Base-by-base conservation (phyloP, 257 asterid species). In the Penstemon eatonii region DNA sequence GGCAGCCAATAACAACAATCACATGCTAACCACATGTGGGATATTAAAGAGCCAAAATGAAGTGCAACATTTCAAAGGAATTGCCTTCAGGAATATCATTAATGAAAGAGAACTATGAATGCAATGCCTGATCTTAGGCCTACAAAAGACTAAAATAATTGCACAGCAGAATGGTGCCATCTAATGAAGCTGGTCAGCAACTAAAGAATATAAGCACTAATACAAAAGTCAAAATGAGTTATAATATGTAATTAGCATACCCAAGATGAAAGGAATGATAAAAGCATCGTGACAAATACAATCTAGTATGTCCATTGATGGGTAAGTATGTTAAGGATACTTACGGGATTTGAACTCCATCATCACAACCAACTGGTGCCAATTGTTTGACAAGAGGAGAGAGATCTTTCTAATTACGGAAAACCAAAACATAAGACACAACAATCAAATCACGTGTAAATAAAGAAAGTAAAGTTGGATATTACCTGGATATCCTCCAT, bases 311-410 rank as follows among this genome's bases (percentile, higher is more conserved):
- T 42, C 49, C 57, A 60, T 55, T 47, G 67, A 66, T 66, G 58
- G 54, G 59, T 19, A 63, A 62, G 45, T 15, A 71, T 57, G 68
- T 62, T 58, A 1, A 67, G 7, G 49, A 73, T 44, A 85, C 96
- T 43, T 89, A 91, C 99, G 99, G 97, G 69, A 91, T 94, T 78
- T 73, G 88, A 76, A 73, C 66, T 65, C 68, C 89, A 72, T 68
- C 73, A 25, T 54, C 80, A 72, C 73, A 76, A 19, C 72, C 53
- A 69, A 64, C 76, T 4, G 95, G 97, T 41, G 86, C 82, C 83
- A 94, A 73, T 77, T 86, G 93, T 83, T 82, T 89, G 73, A 94
- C 93, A 69, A 94, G 73, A 70, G 99, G 96, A 70, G 96, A 94
- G 40, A 94, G 96, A 76, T 94, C 96, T 73, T 37, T 78, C 99